Evolutionary conservation across 202 grass and related monocot species (phyloP), one percentile per base, ranked within the genome.

Genomic region (Zizania palustris): DNA sequence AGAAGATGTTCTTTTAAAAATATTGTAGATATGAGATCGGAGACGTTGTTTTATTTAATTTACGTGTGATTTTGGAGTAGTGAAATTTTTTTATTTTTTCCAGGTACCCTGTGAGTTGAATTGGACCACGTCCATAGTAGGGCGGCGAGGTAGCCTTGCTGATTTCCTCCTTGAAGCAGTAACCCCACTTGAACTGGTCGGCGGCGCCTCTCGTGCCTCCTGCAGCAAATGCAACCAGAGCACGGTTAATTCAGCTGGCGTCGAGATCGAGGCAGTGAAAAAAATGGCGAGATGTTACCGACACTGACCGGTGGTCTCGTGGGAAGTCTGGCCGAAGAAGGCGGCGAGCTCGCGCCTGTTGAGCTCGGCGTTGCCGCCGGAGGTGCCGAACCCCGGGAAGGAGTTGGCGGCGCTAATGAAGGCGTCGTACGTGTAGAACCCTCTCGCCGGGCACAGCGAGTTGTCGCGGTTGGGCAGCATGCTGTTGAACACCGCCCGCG

Each of bases 241-340:
- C 60, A 76, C 60, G 44, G 8, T 62, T 48, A 62, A 48, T 19
- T 11, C 51, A 1, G 28, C 28, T 28, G 28, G 28, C 28, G 28
- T 2, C 28, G 28, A 20, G 51, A 19, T 20, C 51, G 7, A 20
- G 5, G 0, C n/a, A 6, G 50, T 54, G 18, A 54, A 18, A 16
- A 49, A 55, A 3, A n/a, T 20, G 51, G 7, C 51, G 6, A 20
- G n/a, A 19, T 6, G 9, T 55, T 55, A 3, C 7, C 18, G 3
- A 3, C 5, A 49, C 50, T 63, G 18, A 82, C 87, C 83, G 9
- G 73, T 83, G 35, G 87, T 89, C 58, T 89, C 83, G 14, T 90
- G 88, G 3, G 87, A 90, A 4, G 79, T 90, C 71, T 90, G 73
- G 13, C 19, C 87, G 39, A 90, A 83, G 83, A 86, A 90, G 20